These are phyloP conservation scores for Kingdonia uniflora DNA, from an alignment of 164 flowering plant genomes.

Conservation along the genomic window DNA sequence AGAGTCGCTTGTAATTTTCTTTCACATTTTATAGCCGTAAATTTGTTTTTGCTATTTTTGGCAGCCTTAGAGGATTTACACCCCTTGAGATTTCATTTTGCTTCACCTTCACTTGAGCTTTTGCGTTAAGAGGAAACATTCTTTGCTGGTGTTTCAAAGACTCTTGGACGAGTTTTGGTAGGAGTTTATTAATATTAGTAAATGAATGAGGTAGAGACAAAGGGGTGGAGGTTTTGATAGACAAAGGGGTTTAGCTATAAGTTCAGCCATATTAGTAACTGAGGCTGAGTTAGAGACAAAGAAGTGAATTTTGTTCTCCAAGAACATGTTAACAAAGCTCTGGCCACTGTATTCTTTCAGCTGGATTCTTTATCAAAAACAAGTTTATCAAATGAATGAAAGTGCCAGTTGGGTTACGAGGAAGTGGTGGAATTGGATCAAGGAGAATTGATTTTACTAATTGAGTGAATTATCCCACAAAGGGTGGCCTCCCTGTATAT, in stretches of 20 bases:
- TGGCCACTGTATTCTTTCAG: constrained; percentile 82
- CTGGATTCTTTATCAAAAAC: constrained; percentile 83
- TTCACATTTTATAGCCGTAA: constrained; percentile 87
- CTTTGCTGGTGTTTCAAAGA: too few species aligned
- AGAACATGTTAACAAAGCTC: constrained; percentile 81
- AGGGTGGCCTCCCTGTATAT: constrained; percentile 85
- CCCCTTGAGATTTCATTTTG: constrained; percentile 43
- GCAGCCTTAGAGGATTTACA: constrained; percentile 77
- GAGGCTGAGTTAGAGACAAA: constrained; percentile 70
- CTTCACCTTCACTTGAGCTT: too few species aligned
- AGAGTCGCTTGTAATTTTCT: constrained; percentile 85
- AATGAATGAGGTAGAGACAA: too few species aligned
- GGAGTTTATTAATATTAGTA: too few species aligned
- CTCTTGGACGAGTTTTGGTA: too few species aligned
- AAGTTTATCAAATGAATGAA: constrained; percentile 69
- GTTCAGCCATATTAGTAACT: too few species aligned
- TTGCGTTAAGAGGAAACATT: too few species aligned
- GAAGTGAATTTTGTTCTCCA: constrained; percentile 55
- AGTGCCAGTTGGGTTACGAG: constrained; percentile 64
- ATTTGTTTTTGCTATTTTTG: constrained; percentile 91
- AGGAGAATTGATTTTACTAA: constrained; percentile 72
- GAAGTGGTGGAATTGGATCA: constrained; percentile 74
- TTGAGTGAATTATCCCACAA: too few species aligned
- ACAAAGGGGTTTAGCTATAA: too few species aligned
- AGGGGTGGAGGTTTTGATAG: too few species aligned